Evolutionary conservation across 768 basidiomycete genomes (phyloP), one percentile per base, ranked within the genome.

Genomic region (Stropharia rugosoannulata): DNA sequence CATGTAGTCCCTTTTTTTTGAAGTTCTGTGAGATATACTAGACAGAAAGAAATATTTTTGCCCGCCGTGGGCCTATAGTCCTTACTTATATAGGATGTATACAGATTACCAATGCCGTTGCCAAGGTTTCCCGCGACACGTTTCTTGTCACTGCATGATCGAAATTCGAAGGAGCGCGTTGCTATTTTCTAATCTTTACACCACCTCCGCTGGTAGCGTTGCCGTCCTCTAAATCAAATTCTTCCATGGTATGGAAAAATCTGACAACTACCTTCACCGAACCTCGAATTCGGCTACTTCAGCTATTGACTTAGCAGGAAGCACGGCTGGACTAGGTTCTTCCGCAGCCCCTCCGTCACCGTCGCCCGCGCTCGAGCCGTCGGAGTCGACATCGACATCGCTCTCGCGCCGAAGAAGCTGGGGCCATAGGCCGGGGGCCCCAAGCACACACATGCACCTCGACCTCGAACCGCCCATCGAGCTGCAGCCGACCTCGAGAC

Each of bases 401-500:
- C 70, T 77, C 59, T 64, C 85, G 37, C 77, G 85, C 58, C 73
- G 85, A 48, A 76, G 87, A 55, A 87, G 86, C 63, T 84, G 87
- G 84, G 80, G 81, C 19, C 69, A 71, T 54, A 68, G 74, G 48
- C 42, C 58, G 27, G 51, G 62, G 37, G 49, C 55, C n/a, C 43
- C 47, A 39, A 50, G 35, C 18, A 56, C 48, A 43, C 32, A 43
- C 18, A 70, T 81, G 49, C 74, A 71, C 53, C 68, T 79, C 55
- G 69, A 77, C 48, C 56, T 70, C 37, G 38, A 54, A n/a, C 29
- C 51, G 11, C 43, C 57, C 32, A 45, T 32, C 5, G 49, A 58
- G 43, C 29, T 55, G 7, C 59, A 51, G 16, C 40, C 60, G 18
- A 59, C 60, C 62, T 59, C 62, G 56, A 64, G 63, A 56, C 62